These are phyloP conservation scores for Penicillium sp. DNA, from an alignment of 2,329 filamentous ascomycete species.

Conservation along the genomic window DNA sequence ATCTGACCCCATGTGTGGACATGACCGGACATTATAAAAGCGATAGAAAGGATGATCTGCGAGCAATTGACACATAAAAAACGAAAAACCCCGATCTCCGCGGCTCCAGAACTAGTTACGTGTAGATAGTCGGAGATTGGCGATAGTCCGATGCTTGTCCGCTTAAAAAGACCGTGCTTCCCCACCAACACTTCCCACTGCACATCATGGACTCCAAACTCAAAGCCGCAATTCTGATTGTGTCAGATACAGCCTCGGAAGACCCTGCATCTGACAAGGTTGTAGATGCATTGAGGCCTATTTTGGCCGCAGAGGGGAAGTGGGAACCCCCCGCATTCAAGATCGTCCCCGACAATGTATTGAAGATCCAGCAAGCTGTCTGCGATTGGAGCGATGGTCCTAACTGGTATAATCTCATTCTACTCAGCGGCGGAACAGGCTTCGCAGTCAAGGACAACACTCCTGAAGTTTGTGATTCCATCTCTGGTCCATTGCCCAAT, in stretches of 20 bases:
- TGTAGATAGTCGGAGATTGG: slow-evolving; percentile 10
- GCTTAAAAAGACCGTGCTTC: slow-evolving; percentile 7
- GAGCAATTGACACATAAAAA: no score
- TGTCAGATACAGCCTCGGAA: slow-evolving; percentile 85
- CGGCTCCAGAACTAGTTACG: no score
- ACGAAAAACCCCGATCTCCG: no score
- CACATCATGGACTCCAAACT: slow-evolving; percentile 48
- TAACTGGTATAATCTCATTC: slow-evolving; percentile 68
- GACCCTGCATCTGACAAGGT: slow-evolving; percentile 80
- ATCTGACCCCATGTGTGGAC: no score
- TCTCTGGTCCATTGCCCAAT: slow-evolving; percentile 1
- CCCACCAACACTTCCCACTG: slow-evolving; percentile 12
- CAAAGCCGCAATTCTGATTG: slow-evolving; percentile 75
- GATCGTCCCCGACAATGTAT: slow-evolving; percentile 77
- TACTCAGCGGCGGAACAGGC: slow-evolving; percentile 91
- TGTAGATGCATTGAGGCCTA: slow-evolving; percentile 64
- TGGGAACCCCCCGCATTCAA: slow-evolving; percentile 71
- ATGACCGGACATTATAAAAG: no score
- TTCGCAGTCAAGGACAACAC: slow-evolving; percentile 85
- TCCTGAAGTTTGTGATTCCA: slow-evolving; percentile 69
- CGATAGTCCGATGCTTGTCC: slow-evolving; percentile 17
- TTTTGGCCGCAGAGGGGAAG: slow-evolving; percentile 69
- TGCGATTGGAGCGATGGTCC: slow-evolving; percentile 71
- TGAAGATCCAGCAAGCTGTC: slow-evolving; percentile 74
- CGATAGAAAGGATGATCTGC: no score